Conservation (phyloP, 306 rosid species). For the Hippophae rhamnoides region DNA sequence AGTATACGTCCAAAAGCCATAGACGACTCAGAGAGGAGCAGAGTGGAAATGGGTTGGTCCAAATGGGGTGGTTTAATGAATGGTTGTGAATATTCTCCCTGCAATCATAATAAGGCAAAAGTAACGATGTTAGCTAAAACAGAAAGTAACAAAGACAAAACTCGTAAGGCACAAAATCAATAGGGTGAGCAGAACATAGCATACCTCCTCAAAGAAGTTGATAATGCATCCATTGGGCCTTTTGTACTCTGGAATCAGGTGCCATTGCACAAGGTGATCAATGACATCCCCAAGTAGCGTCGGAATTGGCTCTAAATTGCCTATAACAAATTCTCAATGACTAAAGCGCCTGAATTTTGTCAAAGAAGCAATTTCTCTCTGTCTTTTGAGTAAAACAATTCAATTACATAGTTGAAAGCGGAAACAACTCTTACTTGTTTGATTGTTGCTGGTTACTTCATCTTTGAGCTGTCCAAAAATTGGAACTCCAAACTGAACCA, state of each 20-base stretch:
- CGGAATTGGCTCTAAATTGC: conserved; percentile 84
- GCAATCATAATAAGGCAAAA: neutral
- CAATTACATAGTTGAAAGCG: neutral
- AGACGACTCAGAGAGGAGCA: conserved; percentile 79
- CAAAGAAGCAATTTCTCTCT: too few species aligned
- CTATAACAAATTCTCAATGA: conserved; percentile 20
- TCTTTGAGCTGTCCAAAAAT: conserved; percentile 77
- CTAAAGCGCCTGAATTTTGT: too few species aligned
- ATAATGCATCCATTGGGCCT: conserved; percentile 89
- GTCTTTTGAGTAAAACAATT: neutral
- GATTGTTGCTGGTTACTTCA: conserved; percentile 43
- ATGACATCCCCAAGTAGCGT: conserved; percentile 62
- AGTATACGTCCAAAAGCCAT: conserved; percentile 94
- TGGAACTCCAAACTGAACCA: conserved; percentile 90
- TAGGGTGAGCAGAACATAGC: conserved; percentile 20
- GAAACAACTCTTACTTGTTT: conserved; percentile 20
- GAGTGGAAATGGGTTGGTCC: conserved; percentile 91
- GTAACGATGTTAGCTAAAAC: neutral
- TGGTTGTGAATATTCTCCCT: conserved; percentile 97
- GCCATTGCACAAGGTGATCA: conserved; percentile 89
- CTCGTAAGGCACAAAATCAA: conserved; percentile 16
- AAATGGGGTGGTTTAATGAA: conserved; percentile 96
- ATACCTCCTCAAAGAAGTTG: conserved; percentile 93
- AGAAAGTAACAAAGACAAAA: neutral
- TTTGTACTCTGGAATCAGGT: conserved; percentile 88